Evolutionary conservation across 768 basidiomycete genomes (phyloP).

Genomic region (Candolleomyces efflorescens): DNA sequence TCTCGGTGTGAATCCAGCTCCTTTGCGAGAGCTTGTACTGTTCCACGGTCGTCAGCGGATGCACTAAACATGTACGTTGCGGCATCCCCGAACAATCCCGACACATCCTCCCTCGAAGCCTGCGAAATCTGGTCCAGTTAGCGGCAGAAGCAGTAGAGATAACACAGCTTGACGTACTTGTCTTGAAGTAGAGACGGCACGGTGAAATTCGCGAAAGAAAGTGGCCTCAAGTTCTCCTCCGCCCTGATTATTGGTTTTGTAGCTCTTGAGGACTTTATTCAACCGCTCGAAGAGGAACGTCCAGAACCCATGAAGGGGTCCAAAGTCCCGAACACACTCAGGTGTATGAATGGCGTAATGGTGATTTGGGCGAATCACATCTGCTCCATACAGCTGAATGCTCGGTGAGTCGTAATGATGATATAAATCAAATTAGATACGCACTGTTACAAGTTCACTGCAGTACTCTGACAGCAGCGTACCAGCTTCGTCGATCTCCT

Average conservation of each 20-base stretch:
- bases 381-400: neutral
- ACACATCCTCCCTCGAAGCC: neutral
- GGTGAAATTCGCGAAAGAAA: constrained; percentile 23
- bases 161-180: no score
- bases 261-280: constrained; percentile 32
- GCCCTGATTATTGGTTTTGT: constrained; percentile 27
- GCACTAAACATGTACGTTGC: constrained; percentile 18
- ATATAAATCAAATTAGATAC: neutral
- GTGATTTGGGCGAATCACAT: constrained; percentile 29
- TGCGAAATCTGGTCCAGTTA: neutral
- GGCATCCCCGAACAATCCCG: neutral
- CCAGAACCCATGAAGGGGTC: constrained; percentile 35
- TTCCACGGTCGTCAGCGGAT: constrained; percentile 19
- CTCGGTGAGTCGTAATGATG: neutral
- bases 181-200: constrained; percentile 11
- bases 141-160: no score
- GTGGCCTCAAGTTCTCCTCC: constrained; percentile 25
- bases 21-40: constrained; percentile 5
- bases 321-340: constrained; percentile 22
- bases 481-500: neutral
- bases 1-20: constrained; percentile 17
- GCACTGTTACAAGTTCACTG: neutral
- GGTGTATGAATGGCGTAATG: constrained; percentile 31
- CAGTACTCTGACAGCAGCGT: neutral
- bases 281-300: constrained; percentile 31